Percentiles rank a stretch among this genome's conserved stretches.
phyloP scores from a whole-genome alignment of 768 basidiomycete species.

The Leucocoprinus leucothites region DNA sequence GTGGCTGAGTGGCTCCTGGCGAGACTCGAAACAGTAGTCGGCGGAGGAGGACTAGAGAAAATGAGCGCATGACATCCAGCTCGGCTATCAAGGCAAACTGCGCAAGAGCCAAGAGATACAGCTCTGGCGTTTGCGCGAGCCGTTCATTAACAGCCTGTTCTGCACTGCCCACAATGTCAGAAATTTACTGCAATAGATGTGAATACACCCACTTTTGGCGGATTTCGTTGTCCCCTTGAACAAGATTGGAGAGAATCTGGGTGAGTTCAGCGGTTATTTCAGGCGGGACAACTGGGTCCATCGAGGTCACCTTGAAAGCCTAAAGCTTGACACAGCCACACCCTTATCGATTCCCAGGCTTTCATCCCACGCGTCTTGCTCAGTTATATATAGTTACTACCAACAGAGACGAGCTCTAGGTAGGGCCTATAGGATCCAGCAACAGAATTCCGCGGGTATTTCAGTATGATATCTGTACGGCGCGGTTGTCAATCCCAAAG shows the following conservation, averaged over 20 bases:
- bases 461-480: too few relatives aligned
- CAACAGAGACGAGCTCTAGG: too few relatives aligned
- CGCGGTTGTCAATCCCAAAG: too few relatives aligned
- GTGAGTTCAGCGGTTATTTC: slow-evolving; percentile 76
- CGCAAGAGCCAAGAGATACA: slow-evolving; percentile 73
- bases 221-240: slow-evolving; percentile 81
- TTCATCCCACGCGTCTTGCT: background rate
- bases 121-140: slow-evolving; percentile 72
- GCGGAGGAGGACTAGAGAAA: slow-evolving; percentile 77
- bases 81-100: slow-evolving; percentile 78
- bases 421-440: too few relatives aligned
- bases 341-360: background rate
- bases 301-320: slow-evolving; percentile 15
- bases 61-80: slow-evolving; percentile 84
- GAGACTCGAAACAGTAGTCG: slow-evolving; percentile 71
- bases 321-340: slow-evolving; percentile 1
- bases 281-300: slow-evolving; percentile 54
- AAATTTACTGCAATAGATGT: background rate
- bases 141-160: slow-evolving; percentile 82
- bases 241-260: slow-evolving; percentile 82
- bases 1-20: slow-evolving; percentile 22
- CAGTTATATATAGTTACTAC: too few relatives aligned
- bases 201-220: slow-evolving; percentile 53
- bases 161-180: slow-evolving; percentile 40
- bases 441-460: too few relatives aligned